Evolutionary conservation across 768 basidiomycete genomes (phyloP).

Genomic region (Boletus fagicola): DNA sequence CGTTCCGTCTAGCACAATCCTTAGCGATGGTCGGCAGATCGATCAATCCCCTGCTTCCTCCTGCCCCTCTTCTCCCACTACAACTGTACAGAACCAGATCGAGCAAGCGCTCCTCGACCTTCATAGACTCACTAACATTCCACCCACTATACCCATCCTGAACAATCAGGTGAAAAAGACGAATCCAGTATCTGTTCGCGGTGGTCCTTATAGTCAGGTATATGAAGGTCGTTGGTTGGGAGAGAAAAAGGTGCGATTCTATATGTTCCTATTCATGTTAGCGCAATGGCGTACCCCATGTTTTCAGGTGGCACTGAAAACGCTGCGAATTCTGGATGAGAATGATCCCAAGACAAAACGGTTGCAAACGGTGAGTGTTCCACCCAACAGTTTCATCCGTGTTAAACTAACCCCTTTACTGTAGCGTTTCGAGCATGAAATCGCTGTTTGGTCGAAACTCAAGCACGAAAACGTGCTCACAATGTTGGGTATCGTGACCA

Average conservation of each 20-base stretch:
- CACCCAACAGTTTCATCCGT: background rate
- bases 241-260: conserved; percentile 44
- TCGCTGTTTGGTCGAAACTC: conserved; percentile 52
- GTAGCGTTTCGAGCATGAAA: conserved; percentile 58
- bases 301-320: conserved; percentile 56
- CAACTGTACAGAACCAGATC: conserved; percentile 37
- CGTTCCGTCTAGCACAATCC: conserved; percentile 9
- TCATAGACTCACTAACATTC: conserved; percentile 50
- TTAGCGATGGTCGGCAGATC: conserved; percentile 21
- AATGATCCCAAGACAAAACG: conserved; percentile 43
- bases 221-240: conserved; percentile 55
- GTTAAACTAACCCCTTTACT: background rate
- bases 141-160: conserved; percentile 51
- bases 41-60: conserved; percentile 24
- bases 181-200: conserved; percentile 39
- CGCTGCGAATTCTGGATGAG: conserved; percentile 45
- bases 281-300: background rate
- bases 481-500: conserved; percentile 57
- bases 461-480: conserved; percentile 44
- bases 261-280: background rate
- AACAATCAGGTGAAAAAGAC: conserved; percentile 50
- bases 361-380: conserved; percentile 32
- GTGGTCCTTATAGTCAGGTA: conserved; percentile 55
- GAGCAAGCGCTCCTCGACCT: conserved; percentile 47
- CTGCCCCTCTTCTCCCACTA: conserved; percentile 21